Evolutionary conservation across 768 basidiomycete species (phyloP).

Genomic region (Exidia glandulosa): DNA sequence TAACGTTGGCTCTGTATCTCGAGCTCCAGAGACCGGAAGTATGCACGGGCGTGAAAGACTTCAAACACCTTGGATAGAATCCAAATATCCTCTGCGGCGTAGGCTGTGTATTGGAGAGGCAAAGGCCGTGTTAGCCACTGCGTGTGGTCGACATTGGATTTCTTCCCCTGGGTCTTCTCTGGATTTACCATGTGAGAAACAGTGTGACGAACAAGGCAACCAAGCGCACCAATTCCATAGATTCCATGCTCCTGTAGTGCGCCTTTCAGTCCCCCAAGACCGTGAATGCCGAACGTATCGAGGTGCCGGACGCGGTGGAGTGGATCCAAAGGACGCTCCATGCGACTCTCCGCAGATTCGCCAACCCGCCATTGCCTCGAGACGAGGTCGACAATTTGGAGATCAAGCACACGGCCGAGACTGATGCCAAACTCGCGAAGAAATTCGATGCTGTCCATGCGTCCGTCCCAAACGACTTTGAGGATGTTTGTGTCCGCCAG

Average conservation of each 20-base stretch:
- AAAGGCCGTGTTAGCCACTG: not conserved
- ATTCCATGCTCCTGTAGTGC: slow-evolving; percentile 19
- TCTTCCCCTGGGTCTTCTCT: not conserved
- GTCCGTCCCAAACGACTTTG: slow-evolving; percentile 34
- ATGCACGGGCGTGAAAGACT: not conserved
- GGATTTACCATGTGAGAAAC: not conserved
- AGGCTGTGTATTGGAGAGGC: not conserved
- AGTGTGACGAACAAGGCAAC: not conserved
- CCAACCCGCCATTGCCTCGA: no score
- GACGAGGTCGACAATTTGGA: slow-evolving; percentile 30
- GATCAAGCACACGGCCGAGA: slow-evolving; percentile 25
- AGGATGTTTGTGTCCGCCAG: slow-evolving; percentile 19
- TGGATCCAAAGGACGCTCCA: slow-evolving; percentile 13
- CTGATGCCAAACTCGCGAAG: slow-evolving; percentile 15
- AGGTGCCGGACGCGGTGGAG: slow-evolving; percentile 10
- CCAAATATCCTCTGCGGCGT: not conserved
- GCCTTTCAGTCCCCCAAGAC: slow-evolving; percentile 24
- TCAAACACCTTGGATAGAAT: not conserved
- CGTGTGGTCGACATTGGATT: not conserved
- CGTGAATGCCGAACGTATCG: slow-evolving; percentile 21
- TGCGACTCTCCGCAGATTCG: slow-evolving; percentile 19
- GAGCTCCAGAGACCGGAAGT: not conserved
- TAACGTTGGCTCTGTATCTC: not conserved
- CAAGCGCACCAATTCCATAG: slow-evolving; percentile 9
- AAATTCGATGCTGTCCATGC: slow-evolving; percentile 30